Percentiles rank a stretch among this genome's conserved stretches.
Conservation (phyloP, 208 protist genomes). For the Leishmania tropica region DNA sequence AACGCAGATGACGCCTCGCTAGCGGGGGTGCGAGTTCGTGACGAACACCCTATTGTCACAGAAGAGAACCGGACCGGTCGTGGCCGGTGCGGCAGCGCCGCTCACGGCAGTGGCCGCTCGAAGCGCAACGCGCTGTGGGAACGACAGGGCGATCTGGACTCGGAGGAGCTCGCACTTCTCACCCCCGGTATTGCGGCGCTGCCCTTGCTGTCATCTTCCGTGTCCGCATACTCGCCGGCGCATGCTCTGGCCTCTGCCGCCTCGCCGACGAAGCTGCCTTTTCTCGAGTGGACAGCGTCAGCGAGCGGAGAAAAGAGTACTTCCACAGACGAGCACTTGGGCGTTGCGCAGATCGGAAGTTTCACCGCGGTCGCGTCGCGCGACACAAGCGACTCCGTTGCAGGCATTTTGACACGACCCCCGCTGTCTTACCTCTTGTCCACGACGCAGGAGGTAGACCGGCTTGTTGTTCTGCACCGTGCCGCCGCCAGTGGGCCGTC, state of each 20-base stretch:
- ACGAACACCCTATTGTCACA: neutral
- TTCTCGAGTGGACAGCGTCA: neutral
- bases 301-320: neutral
- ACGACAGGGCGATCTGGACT: slow-evolving; percentile 27
- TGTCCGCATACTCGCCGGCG: neutral
- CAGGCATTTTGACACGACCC: neutral
- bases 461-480: slow-evolving; percentile 30
- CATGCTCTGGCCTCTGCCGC: neutral
- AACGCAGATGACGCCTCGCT: neutral
- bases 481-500: neutral
- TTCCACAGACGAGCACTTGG: neutral
- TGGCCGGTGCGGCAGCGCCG: neutral
- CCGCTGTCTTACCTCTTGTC: slow-evolving; percentile 21
- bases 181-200: neutral
- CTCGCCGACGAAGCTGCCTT: neutral
- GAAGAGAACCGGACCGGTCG: neutral
- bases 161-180: slow-evolving; percentile 19
- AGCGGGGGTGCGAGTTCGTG: neutral
- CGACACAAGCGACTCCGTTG: too few species aligned
- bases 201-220: neutral
- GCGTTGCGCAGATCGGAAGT: too few species aligned
- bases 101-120: neutral
- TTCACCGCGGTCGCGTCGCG: neutral
- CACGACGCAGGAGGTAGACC: slow-evolving; percentile 32
- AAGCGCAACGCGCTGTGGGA: slow-evolving; percentile 23